Base-by-base conservation (phyloP, 306 rosid species). In the Ochetophila trinervis region DNA sequence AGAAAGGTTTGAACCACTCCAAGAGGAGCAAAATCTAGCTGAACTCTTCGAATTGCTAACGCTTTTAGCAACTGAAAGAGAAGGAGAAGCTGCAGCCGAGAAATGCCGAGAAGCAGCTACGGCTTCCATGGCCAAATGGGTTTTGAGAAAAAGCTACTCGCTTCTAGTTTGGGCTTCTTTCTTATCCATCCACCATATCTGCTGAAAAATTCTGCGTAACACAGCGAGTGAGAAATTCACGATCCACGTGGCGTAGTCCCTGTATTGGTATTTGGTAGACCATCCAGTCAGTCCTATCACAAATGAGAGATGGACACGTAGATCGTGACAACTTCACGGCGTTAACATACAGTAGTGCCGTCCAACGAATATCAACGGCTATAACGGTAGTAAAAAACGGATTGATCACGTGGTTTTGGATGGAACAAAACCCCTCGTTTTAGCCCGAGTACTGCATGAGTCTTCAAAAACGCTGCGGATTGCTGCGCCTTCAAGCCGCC, bases 91-190 rank as follows among this genome's bases (percentile, higher is more conserved):
- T 40, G 79, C 56, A 14, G 87, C 35, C 32, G 86, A 75, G 55
- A 86, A 84, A 67, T 89, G 91, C 83, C 88, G 87, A 76, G 95
- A 84, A 63, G 82, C 73, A 72, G 85, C 86, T 61, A 84, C 70
- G 23, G 91, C 91, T 44, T 93, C 96, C 99, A 89, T 87, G 50
- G 75, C 62, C 78, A 27, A 65, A 42, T 59, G 48, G 16, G 45
- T 27, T 14, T 32, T 3, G 3, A 18, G 20, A 18, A 27, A 40
- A 22, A 3, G 23, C n/a, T 24, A 11, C n/a, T 18, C 13, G 4
- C 20, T 34, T 32, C 36, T 13, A 32, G 37, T 12, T 21, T 8
- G 17, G 42, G 8, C 5, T 2, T 55, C n/a, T 22, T 4, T 7
- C 8, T 23, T 24, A 57, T 57, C 40, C 24, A 13, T 11, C 37